A percentile compares a stretch with the other conserved stretches of the same genome.
phyloP scores from a whole-genome alignment of 1,284 basidiomycete genomes.

The Anthracocystis walkeri region DNA sequence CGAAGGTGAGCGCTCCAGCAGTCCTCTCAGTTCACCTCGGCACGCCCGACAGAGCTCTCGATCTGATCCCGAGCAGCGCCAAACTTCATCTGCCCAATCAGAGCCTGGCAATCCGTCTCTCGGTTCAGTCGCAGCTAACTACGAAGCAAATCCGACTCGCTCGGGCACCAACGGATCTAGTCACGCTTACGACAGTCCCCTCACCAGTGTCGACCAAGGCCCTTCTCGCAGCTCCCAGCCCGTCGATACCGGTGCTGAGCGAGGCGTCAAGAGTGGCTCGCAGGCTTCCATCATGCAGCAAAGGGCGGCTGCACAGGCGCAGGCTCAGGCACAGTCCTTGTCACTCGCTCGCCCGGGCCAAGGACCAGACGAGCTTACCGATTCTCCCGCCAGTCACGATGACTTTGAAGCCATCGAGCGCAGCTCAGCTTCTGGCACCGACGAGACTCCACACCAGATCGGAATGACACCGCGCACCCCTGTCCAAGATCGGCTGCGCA shows the following conservation, averaged over 20 bases:
- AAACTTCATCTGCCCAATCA: conserved; percentile 9
- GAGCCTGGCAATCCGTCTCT: conserved; percentile 2
- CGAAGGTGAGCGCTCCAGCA: conserved; percentile 37
- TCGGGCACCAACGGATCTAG: conserved; percentile 21
- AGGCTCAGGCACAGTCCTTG: conserved; percentile 50
- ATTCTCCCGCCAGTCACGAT: conserved; percentile 33
- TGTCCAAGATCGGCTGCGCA: conserved; percentile 18
- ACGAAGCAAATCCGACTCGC: conserved; percentile 9
- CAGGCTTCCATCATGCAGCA: conserved; percentile 63
- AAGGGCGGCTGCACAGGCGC: conserved; percentile 56
- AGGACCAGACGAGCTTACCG: conserved; percentile 18
- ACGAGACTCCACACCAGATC: conserved; percentile 24
- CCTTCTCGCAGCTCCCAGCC: conserved; percentile 31
- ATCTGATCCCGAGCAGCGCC: conserved; percentile 28
- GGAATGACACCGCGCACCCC: conserved; percentile 15
- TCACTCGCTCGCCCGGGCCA: conserved; percentile 16
- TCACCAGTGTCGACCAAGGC: conserved; percentile 43
- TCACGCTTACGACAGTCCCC: conserved; percentile 28
- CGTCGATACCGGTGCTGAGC: conserved; percentile 28
- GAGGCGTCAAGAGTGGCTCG: conserved; percentile 10
- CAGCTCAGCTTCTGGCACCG: conserved; percentile 48
- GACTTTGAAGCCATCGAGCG: conserved; percentile 53
- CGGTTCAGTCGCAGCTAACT: conserved; percentile 7
- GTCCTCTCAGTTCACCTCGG: conserved; percentile 37
- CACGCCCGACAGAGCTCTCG: conserved; percentile 39